A percentile compares a stretch with the other conserved stretches of the same genome.
Evolutionary conservation across 352 stramenopile species (phyloP).

Genomic region (Phytopythium cucurbitacearum): DNA sequence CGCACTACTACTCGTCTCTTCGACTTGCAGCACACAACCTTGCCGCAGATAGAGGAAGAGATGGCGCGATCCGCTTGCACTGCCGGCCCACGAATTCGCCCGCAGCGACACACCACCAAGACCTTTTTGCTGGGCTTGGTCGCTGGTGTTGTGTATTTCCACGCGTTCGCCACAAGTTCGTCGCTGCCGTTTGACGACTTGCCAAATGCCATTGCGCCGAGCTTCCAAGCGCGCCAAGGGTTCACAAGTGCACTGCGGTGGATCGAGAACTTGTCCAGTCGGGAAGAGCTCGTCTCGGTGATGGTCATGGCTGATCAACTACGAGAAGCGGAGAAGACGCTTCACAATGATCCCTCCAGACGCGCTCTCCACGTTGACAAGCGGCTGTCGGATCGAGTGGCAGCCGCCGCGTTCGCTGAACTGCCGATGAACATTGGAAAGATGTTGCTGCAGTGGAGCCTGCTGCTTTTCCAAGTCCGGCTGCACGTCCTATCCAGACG

Average conservation of each 20-base stretch:
- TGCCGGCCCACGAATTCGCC: too few relatives aligned
- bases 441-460: slow-evolving; percentile 35
- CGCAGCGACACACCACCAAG: too few relatives aligned
- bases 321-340: background rate
- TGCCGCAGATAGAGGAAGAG: too few relatives aligned
- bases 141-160: too few relatives aligned
- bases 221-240: slow-evolving; percentile 30
- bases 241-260: slow-evolving; percentile 51
- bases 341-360: background rate
- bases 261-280: slow-evolving; percentile 42
- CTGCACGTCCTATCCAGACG: slow-evolving; percentile 24
- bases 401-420: slow-evolving; percentile 20
- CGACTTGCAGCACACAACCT: too few relatives aligned
- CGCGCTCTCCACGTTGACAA: background rate
- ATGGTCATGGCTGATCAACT: background rate
- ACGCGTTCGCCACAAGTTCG: too few relatives aligned
- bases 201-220: too few relatives aligned
- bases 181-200: too few relatives aligned
- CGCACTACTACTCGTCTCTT: too few relatives aligned
- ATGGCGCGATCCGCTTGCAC: too few relatives aligned
- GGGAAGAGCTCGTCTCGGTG: slow-evolving; percentile 27
- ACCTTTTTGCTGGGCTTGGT: too few relatives aligned
- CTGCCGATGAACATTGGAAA: slow-evolving; percentile 30
- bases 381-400: slow-evolving; percentile 2
- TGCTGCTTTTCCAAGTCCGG: slow-evolving; percentile 44